Conservation (phyloP, 2,329 filamentous ascomycete genomes). For the Scedosporium minutisporum region DNA sequence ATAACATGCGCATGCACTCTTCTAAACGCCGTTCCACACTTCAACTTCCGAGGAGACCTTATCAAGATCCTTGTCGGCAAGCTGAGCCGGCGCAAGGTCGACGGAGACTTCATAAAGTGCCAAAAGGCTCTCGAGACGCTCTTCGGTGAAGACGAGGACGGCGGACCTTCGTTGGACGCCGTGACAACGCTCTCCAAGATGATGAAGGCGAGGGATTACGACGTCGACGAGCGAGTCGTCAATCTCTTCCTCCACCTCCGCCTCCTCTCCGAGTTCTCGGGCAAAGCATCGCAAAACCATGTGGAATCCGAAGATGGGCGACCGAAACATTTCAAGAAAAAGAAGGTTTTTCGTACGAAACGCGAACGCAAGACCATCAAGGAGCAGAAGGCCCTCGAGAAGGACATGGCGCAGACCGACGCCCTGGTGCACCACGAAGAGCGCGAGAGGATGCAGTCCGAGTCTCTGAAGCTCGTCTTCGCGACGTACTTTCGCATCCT, state of each 20-base stretch:
- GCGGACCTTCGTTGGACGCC: slow-evolving; percentile 76
- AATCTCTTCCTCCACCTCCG: slow-evolving; percentile 88
- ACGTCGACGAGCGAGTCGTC: slow-evolving; percentile 73
- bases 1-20: slow-evolving; percentile 79
- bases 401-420: slow-evolving; percentile 88
- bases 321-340: slow-evolving; percentile 58
- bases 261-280: slow-evolving; percentile 75
- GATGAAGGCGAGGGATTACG: slow-evolving; percentile 82
- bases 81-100: slow-evolving; percentile 61
- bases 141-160: slow-evolving; percentile 82
- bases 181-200: slow-evolving; percentile 81
- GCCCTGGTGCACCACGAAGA: slow-evolving; percentile 87
- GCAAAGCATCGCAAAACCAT: slow-evolving; percentile 69
- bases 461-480: slow-evolving; percentile 93
- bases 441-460: slow-evolving; percentile 84
- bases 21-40: slow-evolving; percentile 77
- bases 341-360: slow-evolving; percentile 84
- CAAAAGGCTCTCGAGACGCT: slow-evolving; percentile 69
- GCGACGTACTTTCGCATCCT: slow-evolving; percentile 90
- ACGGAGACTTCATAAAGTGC: slow-evolving; percentile 70
- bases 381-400: slow-evolving; percentile 79
- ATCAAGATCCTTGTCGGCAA: slow-evolving; percentile 80
- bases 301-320: slow-evolving; percentile 53
- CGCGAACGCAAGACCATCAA: slow-evolving; percentile 71
- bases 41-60: slow-evolving; percentile 88